Conservation (phyloP, 768 basidiomycete species). For the Phylloporus sp. region DNA sequence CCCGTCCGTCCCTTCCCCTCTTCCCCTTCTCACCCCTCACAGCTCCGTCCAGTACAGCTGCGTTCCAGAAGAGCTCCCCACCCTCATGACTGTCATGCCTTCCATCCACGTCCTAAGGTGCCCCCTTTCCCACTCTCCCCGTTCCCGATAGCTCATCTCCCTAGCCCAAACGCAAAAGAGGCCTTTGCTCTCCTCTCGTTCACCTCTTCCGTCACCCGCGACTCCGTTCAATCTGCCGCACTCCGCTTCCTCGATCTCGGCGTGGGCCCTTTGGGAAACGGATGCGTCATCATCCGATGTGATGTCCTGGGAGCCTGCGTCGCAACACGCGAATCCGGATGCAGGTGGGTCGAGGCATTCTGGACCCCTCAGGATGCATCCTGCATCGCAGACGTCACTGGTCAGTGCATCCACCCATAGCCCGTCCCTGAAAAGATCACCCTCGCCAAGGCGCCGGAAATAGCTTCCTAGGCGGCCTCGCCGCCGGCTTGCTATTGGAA, state of each 20-base stretch:
- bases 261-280: conserved; percentile 44
- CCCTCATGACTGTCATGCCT: conserved; percentile 55
- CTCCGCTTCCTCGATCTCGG: conserved; percentile 55
- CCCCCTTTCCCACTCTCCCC: conserved; percentile 1
- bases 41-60: conserved; percentile 59
- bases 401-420: conserved; percentile 31
- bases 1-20: conserved; percentile 48
- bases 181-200: conserved; percentile 64
- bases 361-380: conserved; percentile 47
- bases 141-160: conserved; percentile 2
- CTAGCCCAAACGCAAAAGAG: conserved; percentile 84
- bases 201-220: conserved; percentile 36
- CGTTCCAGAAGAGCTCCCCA: conserved; percentile 70
- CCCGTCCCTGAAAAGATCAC: conserved; percentile 3
- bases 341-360: conserved; percentile 69
- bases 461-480: conserved; percentile 79
- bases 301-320: conserved; percentile 70
- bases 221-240: conserved; percentile 64
- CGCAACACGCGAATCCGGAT: conserved; percentile 37
- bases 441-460: conserved; percentile 74
- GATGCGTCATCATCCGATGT: conserved; percentile 69
- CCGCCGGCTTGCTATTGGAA: conserved; percentile 59
- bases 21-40: conserved; percentile 4
- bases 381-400: conserved; percentile 78
- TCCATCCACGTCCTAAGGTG: conserved; percentile 67